phyloP scores from a whole-genome alignment of 2,329 filamentous ascomycete species.

The Fusarium algeriense region DNA sequence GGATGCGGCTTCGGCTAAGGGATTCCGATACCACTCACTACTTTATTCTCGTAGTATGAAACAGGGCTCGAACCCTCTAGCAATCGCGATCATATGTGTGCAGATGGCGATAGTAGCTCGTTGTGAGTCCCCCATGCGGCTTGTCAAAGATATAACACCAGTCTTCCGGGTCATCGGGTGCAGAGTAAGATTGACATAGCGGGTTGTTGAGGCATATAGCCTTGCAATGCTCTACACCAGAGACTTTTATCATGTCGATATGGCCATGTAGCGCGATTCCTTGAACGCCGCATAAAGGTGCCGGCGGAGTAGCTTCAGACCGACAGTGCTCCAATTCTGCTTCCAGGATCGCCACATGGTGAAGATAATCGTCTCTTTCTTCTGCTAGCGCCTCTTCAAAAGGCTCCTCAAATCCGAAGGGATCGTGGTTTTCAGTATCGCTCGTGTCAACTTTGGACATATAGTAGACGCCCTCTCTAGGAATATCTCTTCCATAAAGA shows the following conservation, averaged over 20 bases:
- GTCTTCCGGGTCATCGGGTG: background rate
- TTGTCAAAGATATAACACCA: constrained; percentile 4
- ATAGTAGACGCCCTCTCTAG: background rate
- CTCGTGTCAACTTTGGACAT: background rate
- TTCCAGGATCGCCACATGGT: background rate
- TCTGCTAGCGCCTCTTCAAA: background rate
- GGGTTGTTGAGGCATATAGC: background rate
- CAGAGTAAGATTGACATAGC: background rate
- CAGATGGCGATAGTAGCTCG: rapidly evolving
- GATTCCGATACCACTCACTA: rapidly evolving
- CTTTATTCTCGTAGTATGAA: rapidly evolving
- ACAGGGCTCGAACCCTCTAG: rapidly evolving
- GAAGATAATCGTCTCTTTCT: background rate
- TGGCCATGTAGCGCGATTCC: background rate
- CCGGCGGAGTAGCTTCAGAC: rapidly evolving
- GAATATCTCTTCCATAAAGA: background rate
- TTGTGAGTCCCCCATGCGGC: background rate
- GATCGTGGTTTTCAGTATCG: rapidly evolving
- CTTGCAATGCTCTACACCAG: background rate
- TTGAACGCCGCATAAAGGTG: background rate
- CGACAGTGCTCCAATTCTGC: background rate
- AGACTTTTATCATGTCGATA: background rate
- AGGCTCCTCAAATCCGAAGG: background rate
- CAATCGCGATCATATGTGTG: background rate
- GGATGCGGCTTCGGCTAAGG: background rate